phyloP scores from a whole-genome alignment of 768 basidiomycete genomes.

The Lentinus tigrinus region DNA sequence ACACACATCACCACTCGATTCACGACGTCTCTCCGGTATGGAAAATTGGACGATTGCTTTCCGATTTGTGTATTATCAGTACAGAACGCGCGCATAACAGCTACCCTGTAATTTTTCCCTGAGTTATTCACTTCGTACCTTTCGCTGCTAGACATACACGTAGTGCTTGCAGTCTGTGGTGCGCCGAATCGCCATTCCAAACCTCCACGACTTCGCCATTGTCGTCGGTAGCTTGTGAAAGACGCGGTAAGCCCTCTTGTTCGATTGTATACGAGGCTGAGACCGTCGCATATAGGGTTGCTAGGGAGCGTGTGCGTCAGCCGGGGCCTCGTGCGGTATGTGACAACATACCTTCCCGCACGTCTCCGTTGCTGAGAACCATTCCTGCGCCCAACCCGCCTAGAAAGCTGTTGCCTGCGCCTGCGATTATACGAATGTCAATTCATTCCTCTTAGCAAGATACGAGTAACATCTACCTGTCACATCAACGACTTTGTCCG shows the following conservation, averaged over 20 bases:
- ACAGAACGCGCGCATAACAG: slow-evolving; percentile 9
- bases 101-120: slow-evolving; percentile 21
- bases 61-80: slow-evolving; percentile 18
- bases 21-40: neutral
- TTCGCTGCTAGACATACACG: slow-evolving; percentile 15
- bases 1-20: too few relatives aligned
- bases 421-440: slow-evolving; percentile 42
- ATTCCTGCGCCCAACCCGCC: slow-evolving; percentile 83
- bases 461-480: slow-evolving; percentile 51
- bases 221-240: slow-evolving; percentile 34
- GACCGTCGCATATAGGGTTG: slow-evolving; percentile 70
- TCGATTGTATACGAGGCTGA: slow-evolving; percentile 84
- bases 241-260: slow-evolving; percentile 69
- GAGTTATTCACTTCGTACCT: slow-evolving; percentile 24
- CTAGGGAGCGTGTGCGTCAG: slow-evolving; percentile 35
- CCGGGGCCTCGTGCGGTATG: too few relatives aligned
- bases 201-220: slow-evolving; percentile 27
- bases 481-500: slow-evolving; percentile 67
- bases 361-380: slow-evolving; percentile 49
- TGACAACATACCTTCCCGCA: slow-evolving; percentile 63
- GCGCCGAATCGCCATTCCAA: slow-evolving; percentile 77
- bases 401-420: slow-evolving; percentile 89
- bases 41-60: slow-evolving; percentile 18
- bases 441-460: slow-evolving; percentile 5
- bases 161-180: slow-evolving; percentile 49